Evolutionary conservation across 306 rosid genomes (phyloP).

Genomic region (Cicer yamashitae): DNA sequence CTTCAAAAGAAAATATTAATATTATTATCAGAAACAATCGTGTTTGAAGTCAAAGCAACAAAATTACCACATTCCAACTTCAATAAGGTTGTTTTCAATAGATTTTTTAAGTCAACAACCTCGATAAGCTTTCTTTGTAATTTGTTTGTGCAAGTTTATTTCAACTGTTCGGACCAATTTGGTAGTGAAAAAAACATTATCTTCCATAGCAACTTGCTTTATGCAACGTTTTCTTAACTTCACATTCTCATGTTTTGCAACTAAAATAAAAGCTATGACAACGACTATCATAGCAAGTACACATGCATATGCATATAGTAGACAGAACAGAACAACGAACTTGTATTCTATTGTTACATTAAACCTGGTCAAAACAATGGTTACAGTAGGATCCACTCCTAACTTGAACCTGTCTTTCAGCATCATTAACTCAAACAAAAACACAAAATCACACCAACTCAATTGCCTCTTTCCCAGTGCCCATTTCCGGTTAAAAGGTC

Average conservation of each 20-base stretch:
- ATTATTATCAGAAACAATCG: too few species aligned
- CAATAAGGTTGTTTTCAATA: too few species aligned
- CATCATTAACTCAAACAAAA: conserved; percentile 48
- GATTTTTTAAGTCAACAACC: too few species aligned
- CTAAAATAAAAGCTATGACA: neutral
- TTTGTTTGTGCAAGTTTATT: too few species aligned
- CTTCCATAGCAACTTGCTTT: too few species aligned
- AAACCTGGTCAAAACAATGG: conserved; percentile 40
- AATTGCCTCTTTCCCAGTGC: conserved; percentile 56
- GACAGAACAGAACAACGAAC: conserved; percentile 25
- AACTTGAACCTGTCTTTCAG: conserved; percentile 55
- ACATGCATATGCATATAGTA: neutral
- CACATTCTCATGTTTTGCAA: neutral
- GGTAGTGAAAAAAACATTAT: too few species aligned
- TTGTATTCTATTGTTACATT: conserved; percentile 8
- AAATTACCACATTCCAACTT: too few species aligned
- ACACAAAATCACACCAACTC: conserved; percentile 50
- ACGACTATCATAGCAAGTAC: too few species aligned
- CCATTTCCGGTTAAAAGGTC: conserved; percentile 82
- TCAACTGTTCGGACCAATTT: too few species aligned
- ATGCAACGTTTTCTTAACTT: neutral
- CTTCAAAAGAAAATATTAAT: too few species aligned
- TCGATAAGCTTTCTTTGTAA: too few species aligned
- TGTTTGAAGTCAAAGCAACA: too few species aligned
- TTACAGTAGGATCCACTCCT: conserved; percentile 67